These are phyloP conservation scores for Inga oerstediana DNA, from an alignment of 306 rosid genomes.

Conservation along the genomic window DNA sequence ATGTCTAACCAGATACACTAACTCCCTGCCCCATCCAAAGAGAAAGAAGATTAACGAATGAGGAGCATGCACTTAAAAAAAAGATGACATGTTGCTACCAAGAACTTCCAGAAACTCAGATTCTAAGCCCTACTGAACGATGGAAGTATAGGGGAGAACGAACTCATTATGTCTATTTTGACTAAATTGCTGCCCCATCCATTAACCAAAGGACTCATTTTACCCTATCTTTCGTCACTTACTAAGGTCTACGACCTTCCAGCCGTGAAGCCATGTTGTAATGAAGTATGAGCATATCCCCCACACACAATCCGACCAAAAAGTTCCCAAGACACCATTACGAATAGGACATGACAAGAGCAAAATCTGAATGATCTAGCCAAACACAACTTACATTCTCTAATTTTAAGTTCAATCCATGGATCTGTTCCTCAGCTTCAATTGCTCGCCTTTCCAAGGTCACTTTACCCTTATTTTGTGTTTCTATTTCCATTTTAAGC, in stretches of 20 bases:
- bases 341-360: not conserved
- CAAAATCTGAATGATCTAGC: not conserved
- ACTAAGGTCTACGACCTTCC: not conserved
- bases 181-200: not conserved
- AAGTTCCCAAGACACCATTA: not conserved
- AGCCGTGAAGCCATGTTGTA: not conserved
- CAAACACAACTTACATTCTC: constrained; percentile 48
- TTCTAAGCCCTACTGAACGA: not conserved
- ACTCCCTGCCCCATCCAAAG: not conserved
- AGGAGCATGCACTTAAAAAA: not conserved
- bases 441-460: constrained; percentile 49
- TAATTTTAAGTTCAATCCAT: constrained; percentile 47
- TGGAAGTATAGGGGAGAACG: not conserved
- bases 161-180: not conserved
- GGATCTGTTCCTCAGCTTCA: constrained; percentile 54
- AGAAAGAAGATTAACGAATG: not conserved
- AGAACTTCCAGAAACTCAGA: not conserved
- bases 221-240: not conserved
- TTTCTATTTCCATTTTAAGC: constrained; percentile 47
- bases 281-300: not conserved
- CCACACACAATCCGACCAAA: not conserved
- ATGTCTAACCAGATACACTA: not conserved
- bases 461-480: constrained; percentile 46
- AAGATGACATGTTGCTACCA: not conserved
- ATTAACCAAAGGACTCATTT: not conserved